These are phyloP conservation scores for Thelonectria rubi DNA, from an alignment of 2,329 filamentous ascomycete genomes.

Conservation along the genomic window DNA sequence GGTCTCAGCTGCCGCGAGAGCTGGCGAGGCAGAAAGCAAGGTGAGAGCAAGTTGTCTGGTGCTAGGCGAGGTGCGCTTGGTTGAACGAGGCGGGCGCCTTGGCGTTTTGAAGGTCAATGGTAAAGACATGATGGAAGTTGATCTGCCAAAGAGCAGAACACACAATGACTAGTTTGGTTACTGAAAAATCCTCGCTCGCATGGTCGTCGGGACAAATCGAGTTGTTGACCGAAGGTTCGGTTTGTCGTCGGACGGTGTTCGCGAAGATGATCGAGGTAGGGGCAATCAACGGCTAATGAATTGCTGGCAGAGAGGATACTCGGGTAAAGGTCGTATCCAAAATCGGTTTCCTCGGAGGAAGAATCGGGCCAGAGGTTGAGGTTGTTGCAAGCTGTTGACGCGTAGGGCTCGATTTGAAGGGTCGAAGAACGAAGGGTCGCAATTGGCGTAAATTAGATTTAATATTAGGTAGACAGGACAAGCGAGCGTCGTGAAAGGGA, in stretches of 20 bases:
- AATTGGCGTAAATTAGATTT: conserved; percentile 42
- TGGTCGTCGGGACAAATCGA: conserved; percentile 32
- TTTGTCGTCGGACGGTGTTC: conserved; percentile 23
- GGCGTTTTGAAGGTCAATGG: conserved; percentile 24
- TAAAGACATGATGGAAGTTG: conserved; percentile 7
- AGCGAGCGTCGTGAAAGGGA: conserved; percentile 33
- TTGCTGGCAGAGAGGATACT: conserved; percentile 41
- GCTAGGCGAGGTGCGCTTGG: conserved; percentile 30
- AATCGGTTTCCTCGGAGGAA: conserved; percentile 39
- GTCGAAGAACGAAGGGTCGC: conserved; percentile 35
- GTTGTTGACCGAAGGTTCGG: conserved; percentile 19
- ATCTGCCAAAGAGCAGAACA: conserved; percentile 17
- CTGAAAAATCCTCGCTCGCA: conserved; percentile 31
- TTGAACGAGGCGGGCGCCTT: conserved; percentile 27
- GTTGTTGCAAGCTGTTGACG: conserved; percentile 26
- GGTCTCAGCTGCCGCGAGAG: conserved; percentile 50
- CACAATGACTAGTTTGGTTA: conserved; percentile 25
- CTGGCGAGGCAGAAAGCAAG: conserved; percentile 41
- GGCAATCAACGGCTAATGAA: conserved; percentile 19
- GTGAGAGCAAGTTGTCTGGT: conserved; percentile 37
- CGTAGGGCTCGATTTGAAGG: conserved; percentile 28
- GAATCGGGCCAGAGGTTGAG: conserved; percentile 33
- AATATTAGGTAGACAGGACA: conserved; percentile 36
- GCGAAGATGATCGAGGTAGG: conserved; percentile 4
- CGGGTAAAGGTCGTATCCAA: conserved; percentile 45